Evolutionary conservation across 106 monocot species (phyloP), one percentile per base, ranked within the genome.

Genomic region (Posidonia australis): DNA sequence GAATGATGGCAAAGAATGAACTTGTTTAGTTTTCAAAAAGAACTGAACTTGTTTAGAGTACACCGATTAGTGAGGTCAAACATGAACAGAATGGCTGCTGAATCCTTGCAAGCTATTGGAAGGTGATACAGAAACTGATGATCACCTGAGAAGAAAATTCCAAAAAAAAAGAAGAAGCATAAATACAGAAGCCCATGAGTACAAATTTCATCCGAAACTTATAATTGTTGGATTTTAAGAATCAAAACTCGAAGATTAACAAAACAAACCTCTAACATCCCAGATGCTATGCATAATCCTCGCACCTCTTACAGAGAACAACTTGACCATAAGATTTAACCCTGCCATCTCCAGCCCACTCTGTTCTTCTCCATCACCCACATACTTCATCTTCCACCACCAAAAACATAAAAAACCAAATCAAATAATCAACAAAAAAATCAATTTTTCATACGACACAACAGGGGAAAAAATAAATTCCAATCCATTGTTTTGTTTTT

Each of bases 21-120:
- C n/a, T n/a, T n/a, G n/a, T n/a, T n/a, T n/a, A n/a, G n/a, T n/a
- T n/a, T n/a, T n/a, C n/a, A n/a, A 13, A 60, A 16, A 32, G 60
- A 30, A 45, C 44, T 55, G 63, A 19, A 98, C 96, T 81, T 98
- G 44, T 71, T 87, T 2, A 98, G 68, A 12, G 87, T 91, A 69
- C 82, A 72, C 30, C 84, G 77, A 51, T 69, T 83, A 20, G 98
- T 98, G 17, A 98, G 90, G 77, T 98, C 90, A 48, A 98, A 98
- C 98, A 98, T 98, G 69, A 79, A 84, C 25, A 98, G 71, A 72
- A 98, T 88, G 23, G 98, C 90, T 22, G 71, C 82, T 12, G 98
- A 77, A 69, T 91, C 98, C 70, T 87, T 91, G 60, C 98, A 98
- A 62, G 90, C 98, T 10, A 98, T 77, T 0, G 98, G 90, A 6